phyloP scores from a whole-genome alignment of 1,139 yeast species.

The Yamadazyma pseudoaaseri region DNA sequence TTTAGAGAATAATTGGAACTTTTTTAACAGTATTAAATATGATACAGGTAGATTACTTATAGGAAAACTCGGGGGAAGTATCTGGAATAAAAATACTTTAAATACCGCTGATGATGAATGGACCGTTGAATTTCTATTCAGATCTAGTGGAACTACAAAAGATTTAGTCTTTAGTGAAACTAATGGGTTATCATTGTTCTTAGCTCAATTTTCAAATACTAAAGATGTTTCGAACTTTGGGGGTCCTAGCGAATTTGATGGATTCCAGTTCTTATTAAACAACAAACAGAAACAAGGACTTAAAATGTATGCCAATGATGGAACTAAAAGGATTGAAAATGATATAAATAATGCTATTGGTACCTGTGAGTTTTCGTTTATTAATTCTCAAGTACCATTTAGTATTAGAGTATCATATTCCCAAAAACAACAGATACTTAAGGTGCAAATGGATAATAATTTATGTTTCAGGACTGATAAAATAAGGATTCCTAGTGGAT shows the following conservation, averaged over 20 bases:
- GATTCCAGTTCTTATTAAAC: constrained; percentile 57
- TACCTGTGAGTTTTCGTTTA: constrained; percentile 56
- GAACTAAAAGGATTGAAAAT: constrained; percentile 31
- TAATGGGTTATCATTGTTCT: constrained; percentile 56
- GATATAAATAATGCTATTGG: constrained; percentile 43
- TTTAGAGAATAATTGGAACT: constrained; percentile 28
- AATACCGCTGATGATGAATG: constrained; percentile 42
- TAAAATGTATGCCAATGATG: constrained; percentile 60
- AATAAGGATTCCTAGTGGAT: constrained; percentile 37
- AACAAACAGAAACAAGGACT: constrained; percentile 49
- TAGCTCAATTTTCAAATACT: constrained; percentile 27
- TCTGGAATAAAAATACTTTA: constrained; percentile 47
- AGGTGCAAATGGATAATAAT: constrained; percentile 68
- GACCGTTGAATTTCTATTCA: constrained; percentile 60
- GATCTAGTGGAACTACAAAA: constrained; percentile 48
- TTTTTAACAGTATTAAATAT: constrained; percentile 24
- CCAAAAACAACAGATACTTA: constrained; percentile 39
- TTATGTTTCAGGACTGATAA: constrained; percentile 65
- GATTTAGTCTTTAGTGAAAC: constrained; percentile 26
- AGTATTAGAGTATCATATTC: constrained; percentile 65
- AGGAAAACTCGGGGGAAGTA: constrained; percentile 40
- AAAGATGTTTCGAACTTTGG: constrained; percentile 36
- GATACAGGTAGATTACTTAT: constrained; percentile 43
- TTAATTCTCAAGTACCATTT: constrained; percentile 67
- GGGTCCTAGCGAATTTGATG: constrained; percentile 56